Percentiles rank a stretch among this genome's conserved stretches.
Evolutionary conservation across 2,329 filamentous ascomycete species (phyloP).

Genomic region (Arachnomyces sp.): DNA sequence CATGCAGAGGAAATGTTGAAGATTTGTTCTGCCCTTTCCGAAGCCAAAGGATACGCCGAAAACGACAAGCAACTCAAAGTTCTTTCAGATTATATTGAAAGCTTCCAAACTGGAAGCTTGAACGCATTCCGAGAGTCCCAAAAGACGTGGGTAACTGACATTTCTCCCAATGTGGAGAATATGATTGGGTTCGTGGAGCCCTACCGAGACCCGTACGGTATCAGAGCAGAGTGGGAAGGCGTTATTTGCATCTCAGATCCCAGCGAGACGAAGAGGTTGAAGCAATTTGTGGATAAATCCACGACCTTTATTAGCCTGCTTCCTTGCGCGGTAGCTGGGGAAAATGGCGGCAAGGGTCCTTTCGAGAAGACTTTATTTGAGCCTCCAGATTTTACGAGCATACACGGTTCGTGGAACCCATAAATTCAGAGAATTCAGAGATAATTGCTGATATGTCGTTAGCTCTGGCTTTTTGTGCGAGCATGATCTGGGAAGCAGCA

Average conservation of each 20-base stretch:
- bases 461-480: constrained; percentile 41
- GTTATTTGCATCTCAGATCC: constrained; percentile 29
- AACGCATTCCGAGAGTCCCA: constrained; percentile 46
- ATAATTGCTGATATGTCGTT: constrained; percentile 1
- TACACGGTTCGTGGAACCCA: constrained; percentile 6
- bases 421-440: not conserved
- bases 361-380: constrained; percentile 18
- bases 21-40: constrained; percentile 38
- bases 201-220: constrained; percentile 48
- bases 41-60: constrained; percentile 41
- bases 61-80: constrained; percentile 40
- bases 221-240: constrained; percentile 48
- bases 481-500: constrained; percentile 37
- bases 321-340: constrained; percentile 21
- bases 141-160: constrained; percentile 47
- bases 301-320: constrained; percentile 19
- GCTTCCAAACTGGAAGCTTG: constrained; percentile 43
- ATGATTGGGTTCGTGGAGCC: constrained; percentile 51
- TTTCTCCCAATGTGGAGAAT: constrained; percentile 44
- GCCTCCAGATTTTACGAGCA: constrained; percentile 15
- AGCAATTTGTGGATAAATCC: constrained; percentile 16
- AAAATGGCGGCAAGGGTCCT: constrained; percentile 32
- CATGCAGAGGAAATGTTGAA: constrained; percentile 40
- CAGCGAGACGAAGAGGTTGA: constrained; percentile 16
- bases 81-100: constrained; percentile 41